Evolutionary conservation across 805 yeast genomes (phyloP).

Genomic region (Candida michaelii): DNA sequence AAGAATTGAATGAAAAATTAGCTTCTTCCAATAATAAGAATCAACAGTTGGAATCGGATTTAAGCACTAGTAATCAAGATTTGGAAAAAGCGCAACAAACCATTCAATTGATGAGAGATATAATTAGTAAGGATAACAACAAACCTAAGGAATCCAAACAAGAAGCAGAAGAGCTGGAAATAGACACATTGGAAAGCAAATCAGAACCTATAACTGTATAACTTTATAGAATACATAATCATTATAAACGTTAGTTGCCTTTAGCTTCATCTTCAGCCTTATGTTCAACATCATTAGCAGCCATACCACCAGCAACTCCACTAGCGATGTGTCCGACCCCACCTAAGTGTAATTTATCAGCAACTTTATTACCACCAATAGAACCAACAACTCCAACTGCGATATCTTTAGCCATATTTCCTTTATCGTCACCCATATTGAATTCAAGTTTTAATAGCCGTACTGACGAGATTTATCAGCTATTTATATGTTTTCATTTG

Average conservation of each 20-base stretch:
- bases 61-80: not conserved
- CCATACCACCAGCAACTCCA: slow-evolving; percentile 33
- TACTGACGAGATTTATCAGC: too few relatives aligned
- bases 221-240: too few relatives aligned
- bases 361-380: slow-evolving; percentile 39
- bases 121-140: too few relatives aligned
- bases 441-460: too few relatives aligned
- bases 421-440: slow-evolving; percentile 16
- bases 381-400: slow-evolving; percentile 38
- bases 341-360: slow-evolving; percentile 32
- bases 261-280: slow-evolving; percentile 26
- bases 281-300: slow-evolving; percentile 33
- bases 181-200: too few relatives aligned
- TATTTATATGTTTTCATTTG: slow-evolving; percentile 1
- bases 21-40: not conserved
- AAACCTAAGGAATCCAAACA: too few relatives aligned
- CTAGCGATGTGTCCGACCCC: slow-evolving; percentile 34
- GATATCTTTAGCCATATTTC: slow-evolving; percentile 30
- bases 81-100: too few relatives aligned
- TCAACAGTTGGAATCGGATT: not conserved
- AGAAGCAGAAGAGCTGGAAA: too few relatives aligned
- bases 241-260: not conserved
- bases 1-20: too few relatives aligned
- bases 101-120: too few relatives aligned
- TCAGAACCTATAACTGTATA: too few relatives aligned